phyloP scores from a whole-genome alignment of 768 basidiomycete genomes.

The Podaxis mareebaensis region DNA sequence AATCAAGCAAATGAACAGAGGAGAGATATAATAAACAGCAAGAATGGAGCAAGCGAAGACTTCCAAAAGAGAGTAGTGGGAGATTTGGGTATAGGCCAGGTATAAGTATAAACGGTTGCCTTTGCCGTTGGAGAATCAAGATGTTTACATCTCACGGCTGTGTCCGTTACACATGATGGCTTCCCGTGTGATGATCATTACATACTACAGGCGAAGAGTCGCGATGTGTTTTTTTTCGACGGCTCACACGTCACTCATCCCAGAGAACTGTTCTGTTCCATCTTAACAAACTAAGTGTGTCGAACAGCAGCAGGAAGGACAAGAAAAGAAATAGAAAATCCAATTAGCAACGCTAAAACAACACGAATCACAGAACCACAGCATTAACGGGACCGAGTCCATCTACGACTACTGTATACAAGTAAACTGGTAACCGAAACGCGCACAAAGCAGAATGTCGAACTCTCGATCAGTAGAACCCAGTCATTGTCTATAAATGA shows the following conservation, averaged over 20 bases:
- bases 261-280: background rate
- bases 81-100: background rate
- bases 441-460: background rate
- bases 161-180: background rate
- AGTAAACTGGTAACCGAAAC: conserved; percentile 16
- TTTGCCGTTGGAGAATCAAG: background rate
- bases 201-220: background rate
- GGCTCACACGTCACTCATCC: background rate
- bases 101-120: background rate
- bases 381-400: conserved; percentile 20
- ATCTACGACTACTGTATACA: conserved; percentile 29
- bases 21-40: background rate
- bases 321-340: conserved; percentile 20
- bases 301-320: background rate
- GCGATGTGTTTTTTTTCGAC: background rate
- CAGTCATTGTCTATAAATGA: conserved; percentile 58
- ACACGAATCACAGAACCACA: conserved; percentile 21
- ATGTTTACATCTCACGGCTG: background rate
- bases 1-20: background rate
- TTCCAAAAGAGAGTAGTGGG: background rate
- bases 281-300: background rate
- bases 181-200: conserved; percentile 1
- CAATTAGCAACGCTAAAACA: conserved; percentile 27
- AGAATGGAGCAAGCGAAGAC: background rate
- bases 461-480: conserved; percentile 41